Percentiles rank a stretch among this genome's conserved stretches.
These are phyloP conservation scores for Solanum infundibuliforme DNA, from an alignment of 257 asterid species.

Conservation along the genomic window DNA sequence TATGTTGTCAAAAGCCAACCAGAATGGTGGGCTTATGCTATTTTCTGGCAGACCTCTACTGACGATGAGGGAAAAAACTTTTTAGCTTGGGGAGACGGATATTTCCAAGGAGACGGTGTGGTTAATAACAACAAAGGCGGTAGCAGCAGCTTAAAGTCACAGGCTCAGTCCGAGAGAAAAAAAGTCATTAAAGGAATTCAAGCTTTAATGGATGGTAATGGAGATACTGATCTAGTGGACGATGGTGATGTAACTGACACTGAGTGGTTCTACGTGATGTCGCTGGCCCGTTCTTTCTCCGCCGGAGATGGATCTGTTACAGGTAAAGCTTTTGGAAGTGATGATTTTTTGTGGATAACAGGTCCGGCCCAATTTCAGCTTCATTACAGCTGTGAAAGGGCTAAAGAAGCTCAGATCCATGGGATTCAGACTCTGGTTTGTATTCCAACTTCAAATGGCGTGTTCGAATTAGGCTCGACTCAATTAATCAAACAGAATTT, in stretches of 20 bases:
- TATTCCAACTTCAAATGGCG: constrained; percentile 49
- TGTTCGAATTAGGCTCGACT: constrained; percentile 60
- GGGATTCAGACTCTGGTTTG: constrained; percentile 64
- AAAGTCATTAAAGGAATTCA: constrained; percentile 53
- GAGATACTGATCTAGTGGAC: not conserved
- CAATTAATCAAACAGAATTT: constrained; percentile 39
- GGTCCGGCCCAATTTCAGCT: constrained; percentile 50
- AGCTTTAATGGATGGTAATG: constrained; percentile 33
- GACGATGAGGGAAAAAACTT: constrained; percentile 23
- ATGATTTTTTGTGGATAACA: constrained; percentile 48
- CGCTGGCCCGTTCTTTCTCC: constrained; percentile 51
- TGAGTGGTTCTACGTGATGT: constrained; percentile 86
- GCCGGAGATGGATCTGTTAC: constrained; percentile 33
- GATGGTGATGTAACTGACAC: constrained; percentile 41
- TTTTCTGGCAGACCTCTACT: constrained; percentile 36
- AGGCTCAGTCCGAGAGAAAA: constrained; percentile 35
- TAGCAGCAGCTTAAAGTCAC: not conserved
- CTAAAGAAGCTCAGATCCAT: constrained; percentile 60
- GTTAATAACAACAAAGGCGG: not conserved
- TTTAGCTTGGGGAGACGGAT: constrained; percentile 54
- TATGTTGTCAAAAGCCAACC: constrained; percentile 36
- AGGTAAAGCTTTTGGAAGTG: constrained; percentile 51
- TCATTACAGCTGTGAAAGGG: constrained; percentile 52
- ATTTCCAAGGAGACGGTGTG: constrained; percentile 40
- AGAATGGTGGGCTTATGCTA: constrained; percentile 48